A percentile compares a stretch with the other conserved stretches of the same genome.
Evolutionary conservation across 345 rosid species (phyloP).

Genomic region (Corchorus capsularis): DNA sequence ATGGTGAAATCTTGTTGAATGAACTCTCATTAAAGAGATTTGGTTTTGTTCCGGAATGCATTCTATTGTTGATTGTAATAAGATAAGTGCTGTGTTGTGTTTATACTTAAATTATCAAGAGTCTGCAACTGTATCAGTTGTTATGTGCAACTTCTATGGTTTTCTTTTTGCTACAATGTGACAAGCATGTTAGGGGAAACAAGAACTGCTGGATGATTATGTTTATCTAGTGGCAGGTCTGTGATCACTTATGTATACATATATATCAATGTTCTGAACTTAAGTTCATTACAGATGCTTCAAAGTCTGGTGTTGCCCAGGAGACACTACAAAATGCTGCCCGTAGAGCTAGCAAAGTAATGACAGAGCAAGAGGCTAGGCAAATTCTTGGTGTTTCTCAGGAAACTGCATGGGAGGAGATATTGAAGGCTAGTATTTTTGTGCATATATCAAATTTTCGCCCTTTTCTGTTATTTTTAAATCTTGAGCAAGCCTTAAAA

Average conservation of each 20-base stretch:
- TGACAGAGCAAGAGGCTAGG: constrained; percentile 83
- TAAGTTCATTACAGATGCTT: constrained; percentile 58
- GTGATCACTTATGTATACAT: neutral
- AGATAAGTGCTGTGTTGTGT: neutral
- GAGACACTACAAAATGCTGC: constrained; percentile 70
- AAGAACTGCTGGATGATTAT: neutral
- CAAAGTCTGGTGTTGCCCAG: constrained; percentile 78
- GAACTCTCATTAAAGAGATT: neutral
- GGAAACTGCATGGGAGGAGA: constrained; percentile 78
- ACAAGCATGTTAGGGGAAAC: neutral
- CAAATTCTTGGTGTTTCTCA: constrained; percentile 85
- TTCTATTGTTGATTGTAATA: neutral
- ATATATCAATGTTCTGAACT: neutral
- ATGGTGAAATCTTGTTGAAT: neutral
- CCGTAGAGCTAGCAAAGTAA: constrained; percentile 66
- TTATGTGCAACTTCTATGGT: neutral
- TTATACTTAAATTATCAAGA: neutral
- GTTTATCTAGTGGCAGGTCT: neutral
- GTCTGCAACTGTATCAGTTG: neutral
- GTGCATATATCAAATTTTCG: neutral
- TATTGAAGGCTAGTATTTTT: constrained; percentile 51
- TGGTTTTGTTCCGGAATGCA: neutral
- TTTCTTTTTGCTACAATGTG: neutral
- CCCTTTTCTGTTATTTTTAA: neutral
- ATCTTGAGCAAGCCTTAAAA: neutral